These are phyloP conservation scores for Prunus mume DNA, from an alignment of 306 rosid species.

Conservation along the genomic window DNA sequence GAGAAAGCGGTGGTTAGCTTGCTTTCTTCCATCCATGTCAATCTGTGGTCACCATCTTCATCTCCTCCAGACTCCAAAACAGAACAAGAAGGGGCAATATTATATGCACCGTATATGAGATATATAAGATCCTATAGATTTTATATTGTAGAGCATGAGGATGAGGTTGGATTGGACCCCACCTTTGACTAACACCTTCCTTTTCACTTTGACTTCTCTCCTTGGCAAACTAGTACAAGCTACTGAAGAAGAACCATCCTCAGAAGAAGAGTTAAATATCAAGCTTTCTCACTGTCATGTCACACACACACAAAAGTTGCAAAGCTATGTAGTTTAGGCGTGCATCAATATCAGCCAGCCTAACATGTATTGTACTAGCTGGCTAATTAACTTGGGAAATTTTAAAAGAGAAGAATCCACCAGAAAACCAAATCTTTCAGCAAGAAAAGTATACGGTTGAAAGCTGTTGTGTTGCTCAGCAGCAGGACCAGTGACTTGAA, in stretches of 20 bases:
- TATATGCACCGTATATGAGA: neutral
- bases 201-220: neutral
- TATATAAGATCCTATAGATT: neutral
- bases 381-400: neutral
- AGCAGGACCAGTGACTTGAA: neutral
- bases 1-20: neutral
- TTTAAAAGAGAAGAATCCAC: neutral
- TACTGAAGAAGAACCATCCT: neutral
- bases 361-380: neutral
- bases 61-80: neutral
- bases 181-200: constrained; percentile 6
- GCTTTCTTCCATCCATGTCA: neutral
- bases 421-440: neutral
- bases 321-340: neutral
- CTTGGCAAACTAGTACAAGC: neutral
- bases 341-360: neutral
- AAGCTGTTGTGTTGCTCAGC: neutral
- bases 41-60: neutral
- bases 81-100: neutral
- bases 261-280: neutral
- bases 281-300: neutral
- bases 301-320: neutral
- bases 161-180: neutral
- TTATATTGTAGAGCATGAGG: no score
- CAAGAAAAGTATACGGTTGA: neutral